phyloP scores from a whole-genome alignment of 1,284 basidiomycete genomes.

The Ustanciosporium gigantosporum region DNA sequence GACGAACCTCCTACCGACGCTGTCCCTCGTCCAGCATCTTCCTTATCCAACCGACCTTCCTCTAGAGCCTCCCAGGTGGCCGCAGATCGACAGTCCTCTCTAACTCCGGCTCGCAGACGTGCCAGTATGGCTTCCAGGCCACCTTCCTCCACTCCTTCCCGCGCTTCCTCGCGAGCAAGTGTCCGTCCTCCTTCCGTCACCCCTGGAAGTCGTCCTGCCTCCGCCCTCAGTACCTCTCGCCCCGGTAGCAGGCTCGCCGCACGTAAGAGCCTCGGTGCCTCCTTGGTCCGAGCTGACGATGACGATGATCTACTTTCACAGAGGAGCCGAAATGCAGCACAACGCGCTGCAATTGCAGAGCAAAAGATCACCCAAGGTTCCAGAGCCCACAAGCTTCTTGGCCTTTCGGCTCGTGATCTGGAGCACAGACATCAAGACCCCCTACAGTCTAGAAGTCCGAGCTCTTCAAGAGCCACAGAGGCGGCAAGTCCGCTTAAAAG shows the following conservation, averaged over 20 bases:
- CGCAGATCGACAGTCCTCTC: slow-evolving; percentile 17
- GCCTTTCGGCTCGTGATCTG: slow-evolving; percentile 42
- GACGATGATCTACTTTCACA: slow-evolving; percentile 5
- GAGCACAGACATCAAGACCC: slow-evolving; percentile 66
- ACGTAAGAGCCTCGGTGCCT: slow-evolving; percentile 40
- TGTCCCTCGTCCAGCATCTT: slow-evolving; percentile 52
- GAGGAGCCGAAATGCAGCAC: background rate
- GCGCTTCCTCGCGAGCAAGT: slow-evolving; percentile 30
- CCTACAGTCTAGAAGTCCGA: no score
- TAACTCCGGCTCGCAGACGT: slow-evolving; percentile 29
- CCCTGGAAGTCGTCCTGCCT: slow-evolving; percentile 23
- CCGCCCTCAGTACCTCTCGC: slow-evolving; percentile 42
- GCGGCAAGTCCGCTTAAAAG: background rate
- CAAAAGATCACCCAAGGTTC: slow-evolving; percentile 74
- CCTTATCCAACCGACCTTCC: slow-evolving; percentile 44
- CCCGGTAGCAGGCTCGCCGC: slow-evolving; percentile 30
- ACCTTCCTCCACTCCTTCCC: slow-evolving; percentile 30
- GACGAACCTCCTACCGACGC: slow-evolving; percentile 45
- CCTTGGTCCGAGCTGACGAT: slow-evolving; percentile 6
- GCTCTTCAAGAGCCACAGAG: no score
- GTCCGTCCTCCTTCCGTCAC: slow-evolving; percentile 35
- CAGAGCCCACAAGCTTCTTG: slow-evolving; percentile 76
- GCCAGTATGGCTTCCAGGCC: slow-evolving; percentile 25
- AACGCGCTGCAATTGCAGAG: slow-evolving; percentile 52
- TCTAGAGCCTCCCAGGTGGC: slow-evolving; percentile 31